A percentile compares a stretch with the other conserved stretches of the same genome.
Conservation (phyloP, 306 rosid species). For the Ormosia semicastrata region DNA sequence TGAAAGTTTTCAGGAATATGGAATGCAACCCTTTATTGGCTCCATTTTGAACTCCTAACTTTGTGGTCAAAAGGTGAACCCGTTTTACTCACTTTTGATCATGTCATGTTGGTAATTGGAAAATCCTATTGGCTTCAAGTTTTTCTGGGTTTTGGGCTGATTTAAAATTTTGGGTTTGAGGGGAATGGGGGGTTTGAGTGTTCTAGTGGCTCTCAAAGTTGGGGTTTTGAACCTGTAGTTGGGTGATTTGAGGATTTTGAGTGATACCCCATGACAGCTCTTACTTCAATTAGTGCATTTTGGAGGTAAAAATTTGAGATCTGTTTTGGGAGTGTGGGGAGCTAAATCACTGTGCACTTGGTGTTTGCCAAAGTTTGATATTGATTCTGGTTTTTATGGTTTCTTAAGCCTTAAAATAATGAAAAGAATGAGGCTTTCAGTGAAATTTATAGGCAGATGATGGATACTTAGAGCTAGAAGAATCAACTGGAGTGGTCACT, state of each 20-base stretch:
- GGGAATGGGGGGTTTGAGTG: constrained; percentile 5
- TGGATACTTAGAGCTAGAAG: constrained; percentile 16
- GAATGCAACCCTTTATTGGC: constrained; percentile 12
- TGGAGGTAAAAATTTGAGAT: constrained; percentile 40
- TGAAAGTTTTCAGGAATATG: neutral
- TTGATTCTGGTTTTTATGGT: constrained; percentile 13
- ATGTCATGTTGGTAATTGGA: neutral
- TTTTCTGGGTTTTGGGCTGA: constrained; percentile 23
- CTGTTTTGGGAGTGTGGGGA: constrained; percentile 36
- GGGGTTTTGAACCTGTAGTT: constrained; percentile 22
- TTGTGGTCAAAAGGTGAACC: constrained; percentile 47
- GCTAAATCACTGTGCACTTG: constrained; percentile 22
- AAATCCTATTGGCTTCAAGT: constrained; percentile 25
- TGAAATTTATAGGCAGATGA: constrained; percentile 13
- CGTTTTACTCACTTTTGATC: constrained; percentile 24
- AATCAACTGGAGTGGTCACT: constrained; percentile 9
- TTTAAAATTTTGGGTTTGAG: constrained; percentile 35
- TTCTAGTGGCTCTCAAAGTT: constrained; percentile 1
- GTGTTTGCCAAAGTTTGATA: constrained; percentile 9
- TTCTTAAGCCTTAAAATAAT: constrained; percentile 21
- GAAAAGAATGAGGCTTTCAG: constrained; percentile 11
- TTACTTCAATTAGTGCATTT: constrained; percentile 25
- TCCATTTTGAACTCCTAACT: constrained; percentile 38
- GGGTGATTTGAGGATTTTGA: constrained; percentile 22
- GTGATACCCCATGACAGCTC: neutral